Base-by-base conservation (phyloP, 768 basidiomycete genomes). In the Amanita thiersii region DNA sequence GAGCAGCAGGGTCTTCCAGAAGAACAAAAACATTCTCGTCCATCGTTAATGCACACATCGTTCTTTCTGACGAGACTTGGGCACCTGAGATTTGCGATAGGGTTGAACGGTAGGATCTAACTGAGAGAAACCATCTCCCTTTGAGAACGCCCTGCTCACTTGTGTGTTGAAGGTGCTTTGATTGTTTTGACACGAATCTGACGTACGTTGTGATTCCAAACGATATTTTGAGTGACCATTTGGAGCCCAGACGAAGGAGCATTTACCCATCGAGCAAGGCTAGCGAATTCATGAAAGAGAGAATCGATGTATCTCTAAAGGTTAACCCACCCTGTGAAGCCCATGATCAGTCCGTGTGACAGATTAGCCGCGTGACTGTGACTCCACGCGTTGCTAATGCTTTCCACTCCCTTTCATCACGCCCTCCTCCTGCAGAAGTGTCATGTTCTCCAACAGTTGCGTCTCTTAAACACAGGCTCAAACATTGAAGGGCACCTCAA, bases 261-360 rank as follows among this genome's bases (percentile, higher is more conserved):
- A 59, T 88, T 86, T 20, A 80, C 72, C 86, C 85, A 87, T 49
- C 86, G 73, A 31, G 83, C 86, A 39, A 89, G 63, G 34, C 86
- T 87, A 24, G 45, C 37, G 36, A 15, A 15, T 25, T 26, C 24
- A 43, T 45, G 34, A 43, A 47, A 38, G 24, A 32, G 40, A 25
- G n/a, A 45, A 12, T 29, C 28, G 14, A 44, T 20, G 12, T 41
- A 28, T 26, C 11, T n/a, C 17, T 11, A 18, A 44, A 31, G 17
- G 21, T 17, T 39, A 43, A 41, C 52, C 21, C 53, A 76, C 79
- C 77, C 79, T 39, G 79, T 81, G 31, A 81, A 77, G 29, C 79
- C 79, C 79, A 81, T 77, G 43, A 20, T 9, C 15, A 32, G 26
- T 19, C 2, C 19, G 15, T 29, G 15, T 12, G 43, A 12, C 40